Percentiles rank a stretch among this genome's conserved stretches.
phyloP scores from a whole-genome alignment of 1,284 basidiomycete genomes.

The Grifola frondosa region DNA sequence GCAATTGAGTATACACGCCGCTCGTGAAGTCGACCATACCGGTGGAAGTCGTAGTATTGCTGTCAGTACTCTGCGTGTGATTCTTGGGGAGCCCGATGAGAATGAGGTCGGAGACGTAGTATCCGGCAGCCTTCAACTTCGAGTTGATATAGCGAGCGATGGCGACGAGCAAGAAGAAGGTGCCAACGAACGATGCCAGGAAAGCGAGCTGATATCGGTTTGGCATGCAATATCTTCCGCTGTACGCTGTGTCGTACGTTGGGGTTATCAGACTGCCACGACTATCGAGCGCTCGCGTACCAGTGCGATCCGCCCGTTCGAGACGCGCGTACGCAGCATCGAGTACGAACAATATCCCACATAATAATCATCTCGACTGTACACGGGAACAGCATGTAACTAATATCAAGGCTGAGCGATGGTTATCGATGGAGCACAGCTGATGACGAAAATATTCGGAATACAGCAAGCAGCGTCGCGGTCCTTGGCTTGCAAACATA shows the following conservation, averaged over 20 bases:
- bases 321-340: no score
- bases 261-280: conserved; percentile 8
- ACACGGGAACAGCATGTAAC: no score
- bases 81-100: conserved; percentile 56
- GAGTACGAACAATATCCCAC: no score
- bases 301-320: background rate
- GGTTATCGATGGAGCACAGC: no score
- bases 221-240: conserved; percentile 31
- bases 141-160: conserved; percentile 41
- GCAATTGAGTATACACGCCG: conserved; percentile 32
- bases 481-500: no score
- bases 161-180: conserved; percentile 47
- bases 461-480: no score
- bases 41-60: conserved; percentile 6
- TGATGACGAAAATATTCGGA: no score
- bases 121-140: conserved; percentile 52
- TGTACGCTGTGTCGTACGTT: background rate
- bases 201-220: conserved; percentile 54
- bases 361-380: no score
- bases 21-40: conserved; percentile 21
- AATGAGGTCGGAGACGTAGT: conserved; percentile 57
- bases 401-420: no score
- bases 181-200: conserved; percentile 47
- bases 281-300: background rate
- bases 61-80: conserved; percentile 20